These are phyloP conservation scores for Petasospora rhodanensis DNA, from an alignment of 1,139 yeast species.

Conservation along the genomic window DNA sequence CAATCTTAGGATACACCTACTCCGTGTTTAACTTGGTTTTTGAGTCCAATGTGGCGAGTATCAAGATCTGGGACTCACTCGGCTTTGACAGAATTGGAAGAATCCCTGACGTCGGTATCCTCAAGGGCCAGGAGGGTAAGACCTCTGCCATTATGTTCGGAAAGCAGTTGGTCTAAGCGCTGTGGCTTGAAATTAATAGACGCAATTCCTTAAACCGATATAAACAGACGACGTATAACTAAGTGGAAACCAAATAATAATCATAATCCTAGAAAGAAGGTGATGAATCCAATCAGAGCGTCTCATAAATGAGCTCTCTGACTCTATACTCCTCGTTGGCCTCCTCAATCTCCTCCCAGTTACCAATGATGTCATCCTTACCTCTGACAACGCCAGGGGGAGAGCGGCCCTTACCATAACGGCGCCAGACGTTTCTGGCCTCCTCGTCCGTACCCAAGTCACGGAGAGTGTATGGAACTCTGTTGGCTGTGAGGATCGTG, in stretches of 20 bases:
- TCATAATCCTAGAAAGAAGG: too few species aligned
- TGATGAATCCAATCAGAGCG: too few species aligned
- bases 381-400: constrained; percentile 94
- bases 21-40: constrained; percentile 82
- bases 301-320: constrained; percentile 50
- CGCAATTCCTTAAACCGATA: too few species aligned
- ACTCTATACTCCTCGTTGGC: constrained; percentile 80
- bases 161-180: constrained; percentile 43
- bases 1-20: constrained; percentile 65
- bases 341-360: constrained; percentile 75
- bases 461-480: constrained; percentile 59
- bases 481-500: constrained; percentile 73
- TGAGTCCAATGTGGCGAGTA: constrained; percentile 64
- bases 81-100: constrained; percentile 73
- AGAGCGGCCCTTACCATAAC: constrained; percentile 66
- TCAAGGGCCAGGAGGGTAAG: constrained; percentile 55
- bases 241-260: too few species aligned
- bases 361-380: constrained; percentile 77
- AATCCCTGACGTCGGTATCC: constrained; percentile 59
- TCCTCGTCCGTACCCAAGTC: constrained; percentile 88
- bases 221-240: too few species aligned
- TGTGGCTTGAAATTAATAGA: too few species aligned
- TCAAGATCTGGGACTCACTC: constrained; percentile 66
- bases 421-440: constrained; percentile 83
- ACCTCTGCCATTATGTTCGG: constrained; percentile 70